These are phyloP conservation scores for Trametes cingulata DNA, from an alignment of 768 basidiomycete genomes.

Conservation along the genomic window DNA sequence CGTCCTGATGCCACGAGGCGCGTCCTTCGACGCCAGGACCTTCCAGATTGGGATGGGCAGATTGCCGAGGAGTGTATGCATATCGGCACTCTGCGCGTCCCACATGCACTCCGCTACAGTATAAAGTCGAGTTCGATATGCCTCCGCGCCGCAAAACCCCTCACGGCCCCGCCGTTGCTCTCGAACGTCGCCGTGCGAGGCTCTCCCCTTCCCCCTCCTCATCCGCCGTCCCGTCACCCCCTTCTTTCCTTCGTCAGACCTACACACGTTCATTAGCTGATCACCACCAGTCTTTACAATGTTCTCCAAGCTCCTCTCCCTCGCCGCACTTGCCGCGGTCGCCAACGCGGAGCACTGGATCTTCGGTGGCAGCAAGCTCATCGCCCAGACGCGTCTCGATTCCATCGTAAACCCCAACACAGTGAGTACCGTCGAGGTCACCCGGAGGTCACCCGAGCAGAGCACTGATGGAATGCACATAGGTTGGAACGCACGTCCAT, in stretches of 20 bases:
- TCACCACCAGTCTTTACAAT: slow-evolving; percentile 9
- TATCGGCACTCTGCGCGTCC: not conserved
- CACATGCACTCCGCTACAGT: not conserved
- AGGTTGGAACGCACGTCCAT: slow-evolving; percentile 23
- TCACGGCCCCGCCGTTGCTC: slow-evolving; percentile 9
- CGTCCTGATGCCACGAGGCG: not conserved
- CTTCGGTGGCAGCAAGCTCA: slow-evolving; percentile 19
- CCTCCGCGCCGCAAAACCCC: not conserved
- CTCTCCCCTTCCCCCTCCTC: not conserved
- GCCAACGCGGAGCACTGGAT: slow-evolving; percentile 23
- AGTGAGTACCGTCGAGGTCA: not conserved
- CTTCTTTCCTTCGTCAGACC: slow-evolving; percentile 12
- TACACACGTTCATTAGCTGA: slow-evolving; percentile 11
- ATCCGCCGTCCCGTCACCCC: not conserved
- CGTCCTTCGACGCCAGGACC: not conserved
- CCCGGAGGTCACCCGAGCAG: not conserved
- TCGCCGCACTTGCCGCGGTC: slow-evolving; percentile 14
- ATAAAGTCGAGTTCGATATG: not conserved
- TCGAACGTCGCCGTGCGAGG: slow-evolving; percentile 4
- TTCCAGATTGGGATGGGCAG: slow-evolving; percentile 2
- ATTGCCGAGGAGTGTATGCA: slow-evolving; percentile 1
- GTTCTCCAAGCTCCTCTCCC: slow-evolving; percentile 16
- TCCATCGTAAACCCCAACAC: slow-evolving; percentile 14
- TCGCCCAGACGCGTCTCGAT: slow-evolving; percentile 17
- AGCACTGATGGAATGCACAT: not conserved